Evolutionary conservation across 169 alveolate genomes (phyloP), one percentile per base, ranked within the genome.

Genomic region (Plasmodium relictum): DNA sequence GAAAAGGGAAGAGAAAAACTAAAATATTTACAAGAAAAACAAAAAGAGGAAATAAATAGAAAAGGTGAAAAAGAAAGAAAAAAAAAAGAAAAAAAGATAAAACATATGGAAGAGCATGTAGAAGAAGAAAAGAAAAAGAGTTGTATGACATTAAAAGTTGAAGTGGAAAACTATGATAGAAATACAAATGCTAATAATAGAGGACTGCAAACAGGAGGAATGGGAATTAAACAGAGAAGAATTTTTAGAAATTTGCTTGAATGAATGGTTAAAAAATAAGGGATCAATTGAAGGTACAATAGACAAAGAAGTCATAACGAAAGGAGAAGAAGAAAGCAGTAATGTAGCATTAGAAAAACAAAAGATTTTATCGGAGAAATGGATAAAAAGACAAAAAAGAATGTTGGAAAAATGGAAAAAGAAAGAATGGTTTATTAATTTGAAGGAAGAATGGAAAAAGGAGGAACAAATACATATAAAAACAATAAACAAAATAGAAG

Each of bases 321-420:
- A 54, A 12, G 14, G 8, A 54, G 22, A 16, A 54, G 16, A 50
- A 14, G 63, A 16, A 54, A 54, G 63, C 8, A 22, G 22, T 54
- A 54, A 0, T 54, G 6, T 16, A 2, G 63, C 16, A 16, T 0
- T 54, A 54, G 18, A 16, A 3, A 22, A 10, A 9, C 6, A 54
- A 7, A 54, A 54, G 14, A 16, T 24, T 0, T 54, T 54, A 12
- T 54, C 31, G 0, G 14, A 54, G 6, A 54, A 7, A 0, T 54
- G n/a, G 63, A 54, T 8, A 14, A 6, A 54, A 16, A 54, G 63
- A 54, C 63, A 54, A 0, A 54, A 54, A 6, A 16, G 14, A 6
- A 54, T 54, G 63, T 54, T 54, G 14, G 63, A 54, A 54, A 54
- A 54, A 54, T 54, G 63, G 63, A 54, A 14, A 16, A 54, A 8